Evolutionary conservation across 1,139 yeast species (phyloP).

Genomic region (Taphrina wiesneri): DNA sequence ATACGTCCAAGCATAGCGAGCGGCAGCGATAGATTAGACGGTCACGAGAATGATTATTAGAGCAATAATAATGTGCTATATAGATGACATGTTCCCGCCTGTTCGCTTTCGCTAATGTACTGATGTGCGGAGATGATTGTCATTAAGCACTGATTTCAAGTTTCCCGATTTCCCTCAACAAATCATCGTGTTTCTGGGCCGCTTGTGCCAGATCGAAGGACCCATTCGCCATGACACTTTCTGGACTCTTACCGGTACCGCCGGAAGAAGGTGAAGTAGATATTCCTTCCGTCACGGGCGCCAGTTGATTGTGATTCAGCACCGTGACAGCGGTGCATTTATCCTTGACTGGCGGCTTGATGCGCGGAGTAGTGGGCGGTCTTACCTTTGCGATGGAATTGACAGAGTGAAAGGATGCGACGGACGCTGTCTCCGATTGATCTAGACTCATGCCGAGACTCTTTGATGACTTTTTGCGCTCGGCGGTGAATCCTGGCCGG

Average conservation of each 20-base stretch:
- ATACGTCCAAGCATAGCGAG: background rate
- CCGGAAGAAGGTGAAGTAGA: background rate
- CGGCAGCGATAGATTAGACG: background rate
- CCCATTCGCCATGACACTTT: too few relatives aligned
- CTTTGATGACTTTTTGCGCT: constrained; percentile 14
- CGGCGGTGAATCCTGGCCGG: background rate
- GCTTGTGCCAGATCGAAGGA: background rate
- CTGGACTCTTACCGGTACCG: too few relatives aligned
- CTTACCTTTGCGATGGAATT: constrained; percentile 21
- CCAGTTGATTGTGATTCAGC: background rate
- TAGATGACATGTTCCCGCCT: background rate
- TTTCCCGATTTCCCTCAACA: constrained; percentile 8
- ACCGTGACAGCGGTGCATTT: background rate
- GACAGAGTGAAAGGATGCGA: constrained; percentile 26
- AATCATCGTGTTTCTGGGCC: constrained; percentile 11
- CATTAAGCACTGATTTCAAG: constrained; percentile 4
- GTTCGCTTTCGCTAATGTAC: background rate
- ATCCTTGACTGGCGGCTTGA: background rate
- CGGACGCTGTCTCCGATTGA: background rate
- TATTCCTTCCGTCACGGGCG: constrained; percentile 4
- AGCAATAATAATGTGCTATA: background rate
- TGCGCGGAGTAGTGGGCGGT: constrained; percentile 21
- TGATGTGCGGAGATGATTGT: background rate
- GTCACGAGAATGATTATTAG: too few relatives aligned
- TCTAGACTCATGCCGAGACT: constrained; percentile 23